These are phyloP conservation scores for Neonothopanus nambi DNA, from an alignment of 1,284 basidiomycete species.

Conservation along the genomic window DNA sequence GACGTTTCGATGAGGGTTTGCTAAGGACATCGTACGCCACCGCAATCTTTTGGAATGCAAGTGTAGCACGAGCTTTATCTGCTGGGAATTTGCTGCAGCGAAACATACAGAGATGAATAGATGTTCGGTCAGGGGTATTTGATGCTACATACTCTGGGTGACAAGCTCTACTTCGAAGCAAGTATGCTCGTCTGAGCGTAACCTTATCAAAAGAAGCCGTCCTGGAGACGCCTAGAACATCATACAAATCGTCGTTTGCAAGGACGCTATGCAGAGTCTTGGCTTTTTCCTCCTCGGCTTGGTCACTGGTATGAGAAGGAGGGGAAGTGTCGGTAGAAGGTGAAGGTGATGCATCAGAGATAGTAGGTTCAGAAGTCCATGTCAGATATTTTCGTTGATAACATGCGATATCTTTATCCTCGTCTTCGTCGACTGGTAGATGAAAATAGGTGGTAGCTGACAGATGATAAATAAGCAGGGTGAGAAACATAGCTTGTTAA, in stretches of 20 bases:
- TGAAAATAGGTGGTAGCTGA: conserved; percentile 60
- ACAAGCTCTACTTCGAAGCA: conserved; percentile 72
- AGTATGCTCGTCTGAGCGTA: conserved; percentile 72
- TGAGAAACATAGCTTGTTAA: not conserved
- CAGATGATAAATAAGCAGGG: not conserved
- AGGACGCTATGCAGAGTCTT: conserved; percentile 55
- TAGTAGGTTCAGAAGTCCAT: conserved; percentile 41
- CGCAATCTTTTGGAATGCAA: conserved; percentile 84
- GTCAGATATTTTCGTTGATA: conserved; percentile 49
- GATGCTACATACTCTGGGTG: conserved; percentile 76
- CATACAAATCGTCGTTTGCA: conserved; percentile 66
- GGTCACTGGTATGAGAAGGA: conserved; percentile 15
- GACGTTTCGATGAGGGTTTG: conserved; percentile 64
- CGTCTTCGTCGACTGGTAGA: conserved; percentile 58
- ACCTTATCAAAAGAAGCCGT: conserved; percentile 59
- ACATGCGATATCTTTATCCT: conserved; percentile 45
- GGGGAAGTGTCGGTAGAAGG: conserved; percentile 23
- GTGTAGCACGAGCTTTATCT: conserved; percentile 71
- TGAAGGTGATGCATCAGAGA: conserved; percentile 23
- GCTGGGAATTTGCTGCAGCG: conserved; percentile 70
- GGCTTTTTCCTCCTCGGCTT: conserved; percentile 23
- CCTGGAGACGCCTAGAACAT: conserved; percentile 65
- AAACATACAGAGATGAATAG: conserved; percentile 9
- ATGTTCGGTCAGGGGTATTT: not conserved
- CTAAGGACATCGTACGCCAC: conserved; percentile 82